Evolutionary conservation across 2,329 filamentous ascomycete genomes (phyloP).

Genomic region (Botrytis medusae): DNA sequence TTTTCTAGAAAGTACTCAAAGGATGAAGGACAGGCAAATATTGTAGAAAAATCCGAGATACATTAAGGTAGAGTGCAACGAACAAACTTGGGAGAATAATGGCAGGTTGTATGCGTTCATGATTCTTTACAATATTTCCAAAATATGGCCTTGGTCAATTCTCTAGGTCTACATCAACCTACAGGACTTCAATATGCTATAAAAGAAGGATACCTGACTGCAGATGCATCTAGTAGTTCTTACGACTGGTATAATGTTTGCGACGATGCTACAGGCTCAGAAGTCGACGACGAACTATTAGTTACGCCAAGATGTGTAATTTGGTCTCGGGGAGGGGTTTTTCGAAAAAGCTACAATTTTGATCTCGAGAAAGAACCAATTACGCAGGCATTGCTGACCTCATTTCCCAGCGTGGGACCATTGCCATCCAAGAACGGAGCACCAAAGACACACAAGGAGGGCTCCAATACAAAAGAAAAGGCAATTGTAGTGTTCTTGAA

Average conservation of each 20-base stretch:
- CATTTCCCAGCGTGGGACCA: slow-evolving; percentile 58
- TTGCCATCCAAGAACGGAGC: slow-evolving; percentile 31
- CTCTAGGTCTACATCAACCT: slow-evolving; percentile 87
- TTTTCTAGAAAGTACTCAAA: neutral
- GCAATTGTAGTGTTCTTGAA: slow-evolving; percentile 89
- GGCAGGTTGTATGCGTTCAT: slow-evolving; percentile 24
- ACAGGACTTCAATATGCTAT: slow-evolving; percentile 80
- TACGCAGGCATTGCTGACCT: slow-evolving; percentile 80
- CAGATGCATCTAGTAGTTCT: slow-evolving; percentile 61
- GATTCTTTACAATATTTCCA: slow-evolving; percentile 23
- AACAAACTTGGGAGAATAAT: slow-evolving; percentile 3
- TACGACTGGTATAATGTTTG: slow-evolving; percentile 75
- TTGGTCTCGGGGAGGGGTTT: slow-evolving; percentile 83
- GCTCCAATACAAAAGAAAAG: slow-evolving; percentile 45
- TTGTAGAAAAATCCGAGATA: neutral
- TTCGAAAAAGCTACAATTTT: slow-evolving; percentile 84
- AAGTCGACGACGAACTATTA: slow-evolving; percentile 39
- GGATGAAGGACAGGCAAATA: neutral
- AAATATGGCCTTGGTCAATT: slow-evolving; percentile 84
- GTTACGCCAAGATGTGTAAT: slow-evolving; percentile 46
- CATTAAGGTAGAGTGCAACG: neutral
- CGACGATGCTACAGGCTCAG: slow-evolving; percentile 43
- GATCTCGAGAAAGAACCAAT: slow-evolving; percentile 83
- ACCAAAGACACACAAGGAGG: slow-evolving; percentile 35
- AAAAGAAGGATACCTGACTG: slow-evolving; percentile 72